Evolutionary conservation across 768 basidiomycete species (phyloP).

Genomic region (Psilocybe tampanensis): DNA sequence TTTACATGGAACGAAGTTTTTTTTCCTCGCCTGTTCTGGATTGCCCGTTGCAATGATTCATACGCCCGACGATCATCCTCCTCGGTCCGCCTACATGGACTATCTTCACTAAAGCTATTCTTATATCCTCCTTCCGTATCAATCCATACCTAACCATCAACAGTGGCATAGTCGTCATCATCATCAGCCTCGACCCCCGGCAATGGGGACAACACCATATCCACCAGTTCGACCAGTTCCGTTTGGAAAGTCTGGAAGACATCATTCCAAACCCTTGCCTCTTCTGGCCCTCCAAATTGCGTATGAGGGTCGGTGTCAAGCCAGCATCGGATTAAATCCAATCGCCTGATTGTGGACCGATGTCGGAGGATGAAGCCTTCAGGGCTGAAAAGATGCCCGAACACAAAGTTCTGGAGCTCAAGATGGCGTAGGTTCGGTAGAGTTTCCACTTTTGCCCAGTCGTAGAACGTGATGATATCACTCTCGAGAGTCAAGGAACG

Average conservation of each 20-base stretch:
- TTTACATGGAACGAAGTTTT: neutral
- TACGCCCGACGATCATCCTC: neutral
- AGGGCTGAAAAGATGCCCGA: neutral
- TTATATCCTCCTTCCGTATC: neutral
- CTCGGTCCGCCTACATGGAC: neutral
- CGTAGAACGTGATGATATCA: neutral
- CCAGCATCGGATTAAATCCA: neutral
- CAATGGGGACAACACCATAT: neutral
- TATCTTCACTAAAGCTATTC: neutral
- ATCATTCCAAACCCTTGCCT: neutral
- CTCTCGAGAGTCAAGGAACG: neutral
- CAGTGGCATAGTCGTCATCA: neutral
- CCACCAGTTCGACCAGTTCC: neutral
- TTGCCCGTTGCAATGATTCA: neutral
- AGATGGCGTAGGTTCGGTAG: neutral
- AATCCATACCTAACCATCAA: conserved; percentile 1
- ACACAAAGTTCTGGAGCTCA: neutral
- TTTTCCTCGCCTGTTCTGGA: neutral
- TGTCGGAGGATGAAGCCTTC: conserved; percentile 3
- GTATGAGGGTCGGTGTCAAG: neutral
- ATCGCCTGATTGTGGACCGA: neutral
- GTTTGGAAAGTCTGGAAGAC: neutral
- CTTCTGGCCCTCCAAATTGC: neutral
- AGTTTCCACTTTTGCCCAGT: neutral
- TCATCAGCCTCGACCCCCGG: neutral